Evolutionary conservation across 345 rosid genomes (phyloP).

Genomic region (Murraya koenigii): DNA sequence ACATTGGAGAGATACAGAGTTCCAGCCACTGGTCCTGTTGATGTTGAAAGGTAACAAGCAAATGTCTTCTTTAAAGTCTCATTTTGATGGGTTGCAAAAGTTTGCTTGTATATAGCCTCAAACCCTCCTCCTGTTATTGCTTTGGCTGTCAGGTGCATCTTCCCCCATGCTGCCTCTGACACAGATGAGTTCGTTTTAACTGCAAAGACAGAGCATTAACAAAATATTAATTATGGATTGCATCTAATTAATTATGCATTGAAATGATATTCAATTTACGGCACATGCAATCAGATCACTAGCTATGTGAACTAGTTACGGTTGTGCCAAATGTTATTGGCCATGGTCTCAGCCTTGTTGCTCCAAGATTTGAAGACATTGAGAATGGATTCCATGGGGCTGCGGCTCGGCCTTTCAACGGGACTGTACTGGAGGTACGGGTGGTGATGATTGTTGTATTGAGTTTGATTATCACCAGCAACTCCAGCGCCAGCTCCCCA

Average conservation of each 20-base stretch:
- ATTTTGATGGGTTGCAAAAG: slow-evolving; percentile 36
- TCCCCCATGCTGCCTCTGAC: slow-evolving; percentile 57
- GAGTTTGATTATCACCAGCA: slow-evolving; percentile 22
- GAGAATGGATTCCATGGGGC: slow-evolving; percentile 52
- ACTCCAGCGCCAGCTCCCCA: slow-evolving; percentile 46
- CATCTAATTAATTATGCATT: too few relatives aligned
- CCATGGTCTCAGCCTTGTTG: slow-evolving; percentile 49
- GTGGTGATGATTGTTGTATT: slow-evolving; percentile 37
- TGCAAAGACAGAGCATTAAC: slow-evolving; percentile 7
- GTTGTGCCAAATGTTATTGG: slow-evolving; percentile 57
- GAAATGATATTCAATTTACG: too few relatives aligned
- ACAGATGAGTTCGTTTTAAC: slow-evolving; percentile 48
- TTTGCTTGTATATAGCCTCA: slow-evolving; percentile 51
- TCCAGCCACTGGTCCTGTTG: slow-evolving; percentile 61
- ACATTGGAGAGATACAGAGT: slow-evolving; percentile 51
- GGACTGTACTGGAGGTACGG: slow-evolving; percentile 48
- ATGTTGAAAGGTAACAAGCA: slow-evolving; percentile 58
- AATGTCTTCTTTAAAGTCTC: slow-evolving; percentile 52
- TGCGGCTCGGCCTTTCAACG: slow-evolving; percentile 33
- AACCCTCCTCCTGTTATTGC: slow-evolving; percentile 57
- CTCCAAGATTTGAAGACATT: slow-evolving; percentile 45
- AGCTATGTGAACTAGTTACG: slow-evolving; percentile 20
- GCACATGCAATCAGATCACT: too few relatives aligned
- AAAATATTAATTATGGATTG: too few relatives aligned
- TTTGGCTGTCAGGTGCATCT: slow-evolving; percentile 55